These are phyloP conservation scores for Glycine soja DNA, from an alignment of 306 rosid genomes.

Conservation along the genomic window DNA sequence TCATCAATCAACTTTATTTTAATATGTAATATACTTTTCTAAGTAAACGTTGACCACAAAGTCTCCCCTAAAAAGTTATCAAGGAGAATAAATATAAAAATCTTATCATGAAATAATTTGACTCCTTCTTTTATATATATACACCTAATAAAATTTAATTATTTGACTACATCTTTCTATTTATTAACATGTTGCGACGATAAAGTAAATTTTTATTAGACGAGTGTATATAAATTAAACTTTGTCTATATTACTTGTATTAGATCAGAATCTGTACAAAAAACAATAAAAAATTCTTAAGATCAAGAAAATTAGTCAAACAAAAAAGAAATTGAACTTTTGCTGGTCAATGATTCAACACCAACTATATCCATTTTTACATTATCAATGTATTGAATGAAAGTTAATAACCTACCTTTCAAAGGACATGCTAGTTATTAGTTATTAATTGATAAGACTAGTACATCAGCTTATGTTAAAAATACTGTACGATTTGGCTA, in stretches of 20 bases:
- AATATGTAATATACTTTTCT: too few relatives aligned
- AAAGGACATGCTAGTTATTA: constrained; percentile 20
- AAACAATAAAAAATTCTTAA: background rate
- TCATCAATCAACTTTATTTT: too few relatives aligned
- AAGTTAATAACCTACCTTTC: constrained; percentile 16
- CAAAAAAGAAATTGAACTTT: background rate
- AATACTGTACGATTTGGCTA: background rate
- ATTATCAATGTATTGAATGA: constrained; percentile 29
- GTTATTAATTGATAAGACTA: constrained; percentile 25
- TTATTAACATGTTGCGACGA: too few relatives aligned
- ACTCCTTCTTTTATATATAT: too few relatives aligned
- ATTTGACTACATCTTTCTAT: too few relatives aligned
- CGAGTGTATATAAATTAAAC: background rate
- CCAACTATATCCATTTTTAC: background rate
- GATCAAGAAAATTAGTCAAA: constrained; percentile 8
- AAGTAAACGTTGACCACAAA: too few relatives aligned
- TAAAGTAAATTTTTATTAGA: background rate
- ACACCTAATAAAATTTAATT: too few relatives aligned
- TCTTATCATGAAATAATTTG: too few relatives aligned
- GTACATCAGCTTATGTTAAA: background rate
- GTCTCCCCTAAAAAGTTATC: too few relatives aligned
- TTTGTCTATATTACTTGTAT: background rate
- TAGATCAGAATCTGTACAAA: background rate
- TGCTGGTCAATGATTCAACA: background rate
- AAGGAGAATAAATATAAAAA: too few relatives aligned